Evolutionary conservation across 257 asterid genomes (phyloP).

Genomic region (Henckelia pumila): DNA sequence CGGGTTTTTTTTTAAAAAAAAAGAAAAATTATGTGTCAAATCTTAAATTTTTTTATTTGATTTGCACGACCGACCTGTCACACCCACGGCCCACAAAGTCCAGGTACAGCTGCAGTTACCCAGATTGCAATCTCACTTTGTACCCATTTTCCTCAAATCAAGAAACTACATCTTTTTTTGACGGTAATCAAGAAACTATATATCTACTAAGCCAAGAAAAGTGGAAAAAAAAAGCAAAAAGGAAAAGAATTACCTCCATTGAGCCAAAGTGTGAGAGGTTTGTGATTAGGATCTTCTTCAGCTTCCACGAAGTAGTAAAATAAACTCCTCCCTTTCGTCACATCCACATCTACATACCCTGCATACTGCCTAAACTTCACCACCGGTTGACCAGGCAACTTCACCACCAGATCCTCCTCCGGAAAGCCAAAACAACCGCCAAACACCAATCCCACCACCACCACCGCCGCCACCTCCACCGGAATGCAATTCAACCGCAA

Average conservation of each 20-base stretch:
- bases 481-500: conserved; percentile 42
- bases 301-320: conserved; percentile 96
- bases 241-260: conserved; percentile 74
- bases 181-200: too few species aligned
- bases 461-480: conserved; percentile 22
- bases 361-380: conserved; percentile 85
- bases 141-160: neutral
- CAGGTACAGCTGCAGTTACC: neutral
- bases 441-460: conserved; percentile 40
- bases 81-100: too few species aligned
- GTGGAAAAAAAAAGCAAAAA: neutral
- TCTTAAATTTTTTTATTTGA: neutral
- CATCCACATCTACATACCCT: conserved; percentile 88
- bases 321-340: conserved; percentile 75
- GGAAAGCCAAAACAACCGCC: conserved; percentile 58
- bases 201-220: neutral
- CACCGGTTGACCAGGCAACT: conserved; percentile 79
- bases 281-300: conserved; percentile 56
- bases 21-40: too few species aligned
- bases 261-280: conserved; percentile 88
- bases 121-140: neutral
- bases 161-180: too few species aligned
- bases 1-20: too few species aligned
- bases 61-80: too few species aligned
- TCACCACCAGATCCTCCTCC: conserved; percentile 67